Conservation (phyloP, 441 rosid species). For the Isatis lusitanica region DNA sequence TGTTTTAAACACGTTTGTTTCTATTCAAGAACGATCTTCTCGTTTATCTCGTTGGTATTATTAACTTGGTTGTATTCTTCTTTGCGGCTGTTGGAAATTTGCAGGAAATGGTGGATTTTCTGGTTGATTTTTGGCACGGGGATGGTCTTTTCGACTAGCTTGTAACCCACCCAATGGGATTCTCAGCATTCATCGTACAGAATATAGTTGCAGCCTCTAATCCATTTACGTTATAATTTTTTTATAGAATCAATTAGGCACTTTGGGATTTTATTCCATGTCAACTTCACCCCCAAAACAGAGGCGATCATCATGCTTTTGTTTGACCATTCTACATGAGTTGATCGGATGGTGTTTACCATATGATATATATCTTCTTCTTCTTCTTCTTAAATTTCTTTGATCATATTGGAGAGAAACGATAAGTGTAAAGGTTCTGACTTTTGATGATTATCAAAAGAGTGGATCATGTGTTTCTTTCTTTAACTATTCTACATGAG, state of each 20-base stretch:
- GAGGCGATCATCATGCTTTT: background rate
- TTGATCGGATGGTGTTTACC: too few relatives aligned
- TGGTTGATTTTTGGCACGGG: slow-evolving; percentile 56
- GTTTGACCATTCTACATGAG: background rate
- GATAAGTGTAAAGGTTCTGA: too few relatives aligned
- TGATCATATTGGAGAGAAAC: too few relatives aligned
- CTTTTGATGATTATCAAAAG: too few relatives aligned
- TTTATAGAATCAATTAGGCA: background rate
- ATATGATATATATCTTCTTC: too few relatives aligned
- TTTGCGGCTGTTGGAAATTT: slow-evolving; percentile 17
- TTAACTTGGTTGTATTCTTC: slow-evolving; percentile 10
- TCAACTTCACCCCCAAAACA: background rate
- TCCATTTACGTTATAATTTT: slow-evolving; percentile 13
- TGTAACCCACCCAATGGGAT: background rate
- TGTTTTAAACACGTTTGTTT: background rate
- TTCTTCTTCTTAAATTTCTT: too few relatives aligned
- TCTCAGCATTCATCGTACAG: slow-evolving; percentile 31
- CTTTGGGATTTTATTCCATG: background rate
- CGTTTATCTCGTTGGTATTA: background rate
- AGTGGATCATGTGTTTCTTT: background rate
- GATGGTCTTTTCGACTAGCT: slow-evolving; percentile 58
- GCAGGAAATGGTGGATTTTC: slow-evolving; percentile 71
- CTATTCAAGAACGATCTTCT: background rate
- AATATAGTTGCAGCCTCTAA: slow-evolving; percentile 24
- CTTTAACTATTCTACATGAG: background rate